Conservation (phyloP, 768 basidiomycete species). For the Collybia nuda region DNA sequence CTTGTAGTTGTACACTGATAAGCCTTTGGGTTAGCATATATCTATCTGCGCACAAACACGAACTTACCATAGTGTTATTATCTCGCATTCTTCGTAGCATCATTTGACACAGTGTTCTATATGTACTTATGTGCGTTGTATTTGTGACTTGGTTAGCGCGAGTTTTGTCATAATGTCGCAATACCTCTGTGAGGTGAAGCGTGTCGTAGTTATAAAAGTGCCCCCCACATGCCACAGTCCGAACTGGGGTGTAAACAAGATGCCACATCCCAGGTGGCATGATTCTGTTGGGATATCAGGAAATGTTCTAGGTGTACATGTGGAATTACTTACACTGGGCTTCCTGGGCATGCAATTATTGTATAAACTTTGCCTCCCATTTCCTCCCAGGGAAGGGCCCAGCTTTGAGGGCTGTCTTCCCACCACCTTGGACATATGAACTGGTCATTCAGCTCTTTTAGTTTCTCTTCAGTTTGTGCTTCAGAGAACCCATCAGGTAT, state of each 20-base stretch:
- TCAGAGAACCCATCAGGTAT: not conserved
- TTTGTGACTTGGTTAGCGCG: not conserved
- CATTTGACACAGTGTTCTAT: not conserved
- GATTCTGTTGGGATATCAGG: not conserved
- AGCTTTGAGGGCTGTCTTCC: not conserved
- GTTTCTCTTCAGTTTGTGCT: not conserved
- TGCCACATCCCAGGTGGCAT: conserved; percentile 10
- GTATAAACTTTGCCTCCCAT: not conserved
- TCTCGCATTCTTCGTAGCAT: too few species aligned
- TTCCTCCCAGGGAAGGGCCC: not conserved
- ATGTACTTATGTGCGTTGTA: not conserved
- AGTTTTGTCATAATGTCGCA: not conserved
- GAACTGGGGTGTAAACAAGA: conserved; percentile 9
- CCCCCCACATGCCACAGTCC: conserved; percentile 8
- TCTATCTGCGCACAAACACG: too few species aligned
- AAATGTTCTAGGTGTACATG: too few species aligned
- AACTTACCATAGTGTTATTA: too few species aligned
- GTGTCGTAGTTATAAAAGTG: conserved; percentile 8
- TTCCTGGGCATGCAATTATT: not conserved
- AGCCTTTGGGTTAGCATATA: too few species aligned
- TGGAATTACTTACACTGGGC: conserved; percentile 1
- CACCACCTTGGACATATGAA: not conserved
- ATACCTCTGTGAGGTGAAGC: conserved; percentile 11
- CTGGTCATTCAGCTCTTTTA: not conserved
- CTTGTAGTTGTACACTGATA: too few species aligned